Conservation (phyloP, 164 flowering plant genomes). For the Litsea cubeba region DNA sequence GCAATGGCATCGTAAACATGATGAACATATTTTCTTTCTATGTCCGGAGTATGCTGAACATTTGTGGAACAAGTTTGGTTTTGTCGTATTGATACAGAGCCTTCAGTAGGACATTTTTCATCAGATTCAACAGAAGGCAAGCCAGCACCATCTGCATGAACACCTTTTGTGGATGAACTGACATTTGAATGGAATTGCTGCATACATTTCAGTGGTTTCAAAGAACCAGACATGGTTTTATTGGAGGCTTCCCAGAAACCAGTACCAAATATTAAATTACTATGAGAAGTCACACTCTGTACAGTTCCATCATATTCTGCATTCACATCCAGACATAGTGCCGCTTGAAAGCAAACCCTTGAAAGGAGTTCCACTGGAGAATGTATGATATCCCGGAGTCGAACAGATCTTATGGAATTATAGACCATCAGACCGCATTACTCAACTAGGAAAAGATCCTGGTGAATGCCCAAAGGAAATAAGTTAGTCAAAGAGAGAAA, state of each 20-base stretch:
- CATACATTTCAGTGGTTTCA: not conserved
- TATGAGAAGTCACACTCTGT: not conserved
- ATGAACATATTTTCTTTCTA: conserved; percentile 93
- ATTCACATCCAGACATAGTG: not conserved
- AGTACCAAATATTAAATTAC: not conserved
- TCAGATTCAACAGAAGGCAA: conserved; percentile 18
- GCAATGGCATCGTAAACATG: conserved; percentile 95
- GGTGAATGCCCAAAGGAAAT: not conserved
- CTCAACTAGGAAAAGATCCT: not conserved
- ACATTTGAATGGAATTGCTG: conserved; percentile 5
- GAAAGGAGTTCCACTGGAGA: not conserved
- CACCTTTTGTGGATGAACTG: conserved; percentile 23
- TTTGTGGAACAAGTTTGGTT: conserved; percentile 19
- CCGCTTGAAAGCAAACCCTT: not conserved
- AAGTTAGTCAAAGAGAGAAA: not conserved
- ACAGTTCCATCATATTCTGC: not conserved
- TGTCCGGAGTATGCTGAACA: conserved; percentile 71
- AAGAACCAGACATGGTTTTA: conserved; percentile 17
- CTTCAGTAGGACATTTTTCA: conserved; percentile 18
- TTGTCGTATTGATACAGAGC: conserved; percentile 12
- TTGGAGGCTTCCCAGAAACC: conserved; percentile 13
- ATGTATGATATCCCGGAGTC: not conserved
- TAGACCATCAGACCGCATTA: conserved; percentile 20
- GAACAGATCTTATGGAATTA: conserved; percentile 14
- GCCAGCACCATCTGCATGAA: conserved; percentile 20